Conservation (phyloP, 2,329 filamentous ascomycete species). For the Colletotrichum camelliae region DNA sequence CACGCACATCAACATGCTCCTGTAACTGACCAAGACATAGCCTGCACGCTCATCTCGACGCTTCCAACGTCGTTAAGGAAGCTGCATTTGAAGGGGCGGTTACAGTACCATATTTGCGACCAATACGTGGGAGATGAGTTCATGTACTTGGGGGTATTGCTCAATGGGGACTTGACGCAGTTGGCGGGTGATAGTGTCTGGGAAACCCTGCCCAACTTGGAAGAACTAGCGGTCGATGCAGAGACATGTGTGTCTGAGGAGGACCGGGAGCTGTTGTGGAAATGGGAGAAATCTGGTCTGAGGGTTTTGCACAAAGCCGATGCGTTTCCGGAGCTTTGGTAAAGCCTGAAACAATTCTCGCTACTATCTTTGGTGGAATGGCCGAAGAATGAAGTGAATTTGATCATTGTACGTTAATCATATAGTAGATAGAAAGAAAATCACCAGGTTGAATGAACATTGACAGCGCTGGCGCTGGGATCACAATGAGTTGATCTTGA, state of each 20-base stretch:
- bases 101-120: too few species aligned
- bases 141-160: background rate
- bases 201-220: background rate
- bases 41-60: background rate
- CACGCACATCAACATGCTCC: background rate
- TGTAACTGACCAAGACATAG: background rate
- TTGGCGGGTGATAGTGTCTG: background rate
- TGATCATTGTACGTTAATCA: background rate
- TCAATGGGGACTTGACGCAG: background rate
- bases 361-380: background rate
- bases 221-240: background rate
- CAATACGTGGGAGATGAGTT: background rate
- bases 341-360: background rate
- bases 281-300: background rate
- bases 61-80: background rate
- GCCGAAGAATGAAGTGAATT: background rate
- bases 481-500: background rate
- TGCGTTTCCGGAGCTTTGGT: background rate
- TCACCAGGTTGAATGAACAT: background rate
- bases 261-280: background rate
- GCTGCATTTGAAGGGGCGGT: background rate
- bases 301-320: background rate
- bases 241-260: background rate
- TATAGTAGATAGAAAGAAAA: background rate
- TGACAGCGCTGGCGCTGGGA: background rate